phyloP scores from a whole-genome alignment of 78 protist species.

The Dictyostelium discoideum region dicty_2.7 NC_007091.3:11501-12000 shows the following conservation, averaged over 20 bases:
- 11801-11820: slow-evolving; percentile 75
- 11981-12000: slow-evolving; percentile 18
- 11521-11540: slow-evolving; percentile 86
- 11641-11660: slow-evolving; percentile 91
- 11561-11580: slow-evolving; percentile 68
- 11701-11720: slow-evolving; percentile 77
- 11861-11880: background rate
- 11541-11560: slow-evolving; percentile 89
- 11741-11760: slow-evolving; percentile 84
- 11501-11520: slow-evolving; percentile 84
- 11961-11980: slow-evolving; percentile 53
- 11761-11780: slow-evolving; percentile 90
- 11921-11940: slow-evolving; percentile 18
- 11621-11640: slow-evolving; percentile 48
- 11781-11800: slow-evolving; percentile 89
- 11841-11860: background rate
- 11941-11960: slow-evolving; percentile 60
- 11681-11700: slow-evolving; percentile 71
- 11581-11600: background rate
- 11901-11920: background rate
- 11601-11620: slow-evolving; percentile 47
- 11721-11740: slow-evolving; percentile 82
- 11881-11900: background rate
- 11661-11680: slow-evolving; percentile 83
- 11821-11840: background rate